phyloP scores from a whole-genome alignment of 495 filamentous ascomycete species.

The Bryoglossum gracile region DNA sequence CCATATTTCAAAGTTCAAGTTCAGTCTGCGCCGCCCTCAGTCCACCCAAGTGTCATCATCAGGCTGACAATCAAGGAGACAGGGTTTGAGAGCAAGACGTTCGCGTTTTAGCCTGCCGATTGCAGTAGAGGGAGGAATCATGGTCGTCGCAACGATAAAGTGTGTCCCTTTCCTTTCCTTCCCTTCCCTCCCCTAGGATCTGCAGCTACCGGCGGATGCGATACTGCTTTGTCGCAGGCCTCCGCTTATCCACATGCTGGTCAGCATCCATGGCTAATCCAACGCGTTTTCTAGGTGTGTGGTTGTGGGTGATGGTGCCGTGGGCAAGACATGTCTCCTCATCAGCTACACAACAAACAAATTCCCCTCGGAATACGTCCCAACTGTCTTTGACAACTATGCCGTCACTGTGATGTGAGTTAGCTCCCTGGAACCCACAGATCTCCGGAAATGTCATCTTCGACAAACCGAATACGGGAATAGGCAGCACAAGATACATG shows the following conservation, averaged over 20 bases:
- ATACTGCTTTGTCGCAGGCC: slow-evolving; percentile 15
- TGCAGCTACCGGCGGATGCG: background rate
- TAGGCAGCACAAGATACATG: no score
- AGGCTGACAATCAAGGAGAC: background rate
- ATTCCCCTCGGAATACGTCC: slow-evolving; percentile 98
- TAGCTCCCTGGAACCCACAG: no score
- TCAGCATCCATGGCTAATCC: slow-evolving; percentile 15
- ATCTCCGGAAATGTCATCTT: no score
- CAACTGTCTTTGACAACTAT: slow-evolving; percentile 99
- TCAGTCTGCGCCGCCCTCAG: no score
- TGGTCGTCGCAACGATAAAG: slow-evolving; percentile 84
- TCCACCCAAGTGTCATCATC: background rate
- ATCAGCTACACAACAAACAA: slow-evolving; percentile 99
- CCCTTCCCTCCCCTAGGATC: slow-evolving; percentile 9
- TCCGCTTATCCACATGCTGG: no score
- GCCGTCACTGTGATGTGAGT: slow-evolving; percentile 62
- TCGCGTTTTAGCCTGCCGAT: no score
- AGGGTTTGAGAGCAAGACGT: no score
- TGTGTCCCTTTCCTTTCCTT: slow-evolving; percentile 37
- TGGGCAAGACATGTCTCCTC: slow-evolving; percentile 96
- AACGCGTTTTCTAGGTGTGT: slow-evolving; percentile 53
- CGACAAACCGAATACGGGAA: no score
- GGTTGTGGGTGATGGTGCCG: slow-evolving; percentile 97
- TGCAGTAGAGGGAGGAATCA: slow-evolving; percentile 38
- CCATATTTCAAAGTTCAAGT: no score